Evolutionary conservation across 371 early-diverging fungal species (phyloP), one percentile per base, ranked within the genome.

Genomic region (Syncephalastrum racemosum): DNA sequence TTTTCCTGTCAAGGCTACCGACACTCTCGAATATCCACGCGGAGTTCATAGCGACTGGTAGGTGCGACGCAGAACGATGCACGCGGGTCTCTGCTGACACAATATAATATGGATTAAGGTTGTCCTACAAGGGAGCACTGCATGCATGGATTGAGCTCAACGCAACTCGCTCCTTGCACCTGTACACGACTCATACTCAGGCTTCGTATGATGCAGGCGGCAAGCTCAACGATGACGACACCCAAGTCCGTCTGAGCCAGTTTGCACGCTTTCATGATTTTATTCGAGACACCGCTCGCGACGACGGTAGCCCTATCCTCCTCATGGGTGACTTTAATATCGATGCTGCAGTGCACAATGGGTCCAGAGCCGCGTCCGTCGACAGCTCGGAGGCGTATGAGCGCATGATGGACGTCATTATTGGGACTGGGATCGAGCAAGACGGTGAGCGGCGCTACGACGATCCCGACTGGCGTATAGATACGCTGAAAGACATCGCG

Each of bases 111-210:
- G 0, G 24, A 7, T 64, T 31, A 60, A 84, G 87, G 81, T 59
- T 90, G 15, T 68, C 87, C 0, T 67, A 81, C 42, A 94, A 94
- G 68, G 94, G 94, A 3, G 92, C 84, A 2, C 58, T 93, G 3
- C 90, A 93, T 68, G 90, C 90, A 4, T 73, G 79, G 56, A 80
- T 94, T 31, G 77, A 75, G 31, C 45, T 90, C 25, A 68, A 80
- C 49, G 55, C 77, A 20, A 62, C 60, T 0, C 66, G 64, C 16
- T 65, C 75, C 49, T 27, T 91, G 24, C 88, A 92, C 60, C 41
- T 93, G 20, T 91, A 93, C 64, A 90, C 83, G 20, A 93, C 92
- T 2, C 93, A 94, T 65, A 85, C 92, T 8, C 94, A 94, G 71
- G 86, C 89, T 15, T 86, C 90, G 15, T 86, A 90, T 55, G 70